A percentile compares a stretch with the other conserved stretches of the same genome.
Conservation (phyloP, 495 filamentous ascomycete genomes). For the Sporormia fimetaria region DNA sequence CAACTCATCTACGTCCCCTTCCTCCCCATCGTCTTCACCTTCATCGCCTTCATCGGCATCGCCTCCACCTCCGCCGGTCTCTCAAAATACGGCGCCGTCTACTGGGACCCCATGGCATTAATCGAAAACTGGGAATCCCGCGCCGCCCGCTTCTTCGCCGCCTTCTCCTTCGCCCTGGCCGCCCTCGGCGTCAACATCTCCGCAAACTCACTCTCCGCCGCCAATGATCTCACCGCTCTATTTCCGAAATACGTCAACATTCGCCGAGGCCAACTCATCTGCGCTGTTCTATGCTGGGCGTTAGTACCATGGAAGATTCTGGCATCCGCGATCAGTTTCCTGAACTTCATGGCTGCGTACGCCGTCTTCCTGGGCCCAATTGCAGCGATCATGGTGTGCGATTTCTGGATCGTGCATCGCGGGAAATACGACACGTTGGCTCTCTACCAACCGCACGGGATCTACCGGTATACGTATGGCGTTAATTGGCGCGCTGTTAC, state of each 20-base stretch:
- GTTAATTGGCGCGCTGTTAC: constrained; percentile 56
- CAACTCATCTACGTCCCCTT: constrained; percentile 47
- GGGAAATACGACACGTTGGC: constrained; percentile 48
- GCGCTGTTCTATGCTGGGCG: constrained; percentile 44
- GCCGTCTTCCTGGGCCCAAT: constrained; percentile 59
- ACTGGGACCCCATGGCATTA: constrained; percentile 48
- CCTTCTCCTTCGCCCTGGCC: constrained; percentile 41
- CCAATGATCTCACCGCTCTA: constrained; percentile 49
- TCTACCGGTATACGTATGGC: constrained; percentile 44
- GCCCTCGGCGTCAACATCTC: constrained; percentile 50
- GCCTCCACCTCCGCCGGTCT: constrained; percentile 28
- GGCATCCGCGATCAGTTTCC: constrained; percentile 43
- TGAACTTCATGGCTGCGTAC: constrained; percentile 48
- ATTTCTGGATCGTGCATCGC: constrained; percentile 58
- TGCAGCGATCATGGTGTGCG: constrained; percentile 52
- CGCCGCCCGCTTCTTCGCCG: constrained; percentile 48
- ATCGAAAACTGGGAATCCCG: constrained; percentile 42
- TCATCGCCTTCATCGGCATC: constrained; percentile 31
- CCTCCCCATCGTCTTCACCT: constrained; percentile 49
- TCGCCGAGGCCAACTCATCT: constrained; percentile 42
- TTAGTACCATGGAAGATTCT: constrained; percentile 56
- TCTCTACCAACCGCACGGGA: constrained; percentile 44
- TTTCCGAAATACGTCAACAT: constrained; percentile 51
- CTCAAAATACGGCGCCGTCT: constrained; percentile 37
- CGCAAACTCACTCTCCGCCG: constrained; percentile 46